Evolutionary conservation across 2,329 filamentous ascomycete genomes (phyloP), one percentile per base, ranked within the genome.

Genomic region (Catunica adiposa): DNA sequence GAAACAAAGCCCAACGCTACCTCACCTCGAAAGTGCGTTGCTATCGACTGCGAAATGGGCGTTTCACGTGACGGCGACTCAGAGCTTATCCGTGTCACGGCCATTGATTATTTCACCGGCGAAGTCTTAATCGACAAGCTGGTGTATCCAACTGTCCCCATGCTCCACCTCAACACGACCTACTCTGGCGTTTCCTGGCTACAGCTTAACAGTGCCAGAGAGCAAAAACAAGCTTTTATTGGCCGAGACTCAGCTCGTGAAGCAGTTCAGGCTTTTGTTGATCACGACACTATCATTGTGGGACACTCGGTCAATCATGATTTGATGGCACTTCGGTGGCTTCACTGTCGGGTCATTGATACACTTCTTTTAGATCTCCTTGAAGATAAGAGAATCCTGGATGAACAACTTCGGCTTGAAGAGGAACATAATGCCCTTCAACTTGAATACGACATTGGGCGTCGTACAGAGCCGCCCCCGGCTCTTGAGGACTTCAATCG

Each of bases 1-100:
- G 23, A 54, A 17, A 66, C 64, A 0, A 62, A 63, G 5, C 9
- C 51, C 1, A 37, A 23, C n/a, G 37, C 42, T 2, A 23, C 34
- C 5, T 46, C 58, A 40, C 47, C 42, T 26, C 57, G 56, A 15
- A 25, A 66, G 62, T 1, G 56, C 23, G 69, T 79, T 2, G 73
- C 70, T 0, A 64, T 80, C 2, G 75, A 78, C 59, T 79, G 76
- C 59, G 76, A 79, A 60, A 78, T 79, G 74, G 75, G 76, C 15
- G 69, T 66, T 0, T 65, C 71, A 1, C 60, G 61, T 7, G 64
- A 64, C 3, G 69, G 71, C 5, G 73, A 78, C 8, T 63, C 65
- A 0, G 75, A 78, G 59, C 64, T 79, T 6, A 76, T 80, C 57
- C 73, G 75, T 2, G 44, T 80, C 1, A 73, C 71, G 0, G 62